Conservation (phyloP, 768 basidiomycete species). For the Suillus paluster region DNA sequence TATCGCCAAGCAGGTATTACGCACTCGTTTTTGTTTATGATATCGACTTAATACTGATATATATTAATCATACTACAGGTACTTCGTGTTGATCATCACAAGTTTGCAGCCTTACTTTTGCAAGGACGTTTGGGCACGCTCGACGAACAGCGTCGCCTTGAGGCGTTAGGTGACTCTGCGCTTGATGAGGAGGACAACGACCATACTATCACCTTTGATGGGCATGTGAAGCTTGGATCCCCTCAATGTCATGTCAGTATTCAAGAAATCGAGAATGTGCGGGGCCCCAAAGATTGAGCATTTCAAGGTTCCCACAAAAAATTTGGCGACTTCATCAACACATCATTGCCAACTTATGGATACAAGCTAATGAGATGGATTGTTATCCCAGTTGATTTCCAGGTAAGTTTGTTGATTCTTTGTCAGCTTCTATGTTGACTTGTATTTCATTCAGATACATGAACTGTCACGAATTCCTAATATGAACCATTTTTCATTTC, state of each 20-base stretch:
- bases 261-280: not conserved
- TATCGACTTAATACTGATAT: not conserved
- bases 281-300: not conserved
- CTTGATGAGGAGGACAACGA: not conserved
- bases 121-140: slow-evolving; percentile 4
- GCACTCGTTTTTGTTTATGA: not conserved
- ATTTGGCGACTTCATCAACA: not conserved
- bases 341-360: no score
- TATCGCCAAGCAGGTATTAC: slow-evolving; percentile 34
- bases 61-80: slow-evolving; percentile 8
- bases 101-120: slow-evolving; percentile 5
- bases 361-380: not conserved
- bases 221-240: slow-evolving; percentile 4
- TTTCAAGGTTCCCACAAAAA: slow-evolving; percentile 4
- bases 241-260: not conserved
- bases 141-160: not conserved
- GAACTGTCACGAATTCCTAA: no score
- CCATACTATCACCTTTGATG: not conserved
- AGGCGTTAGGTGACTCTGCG: not conserved
- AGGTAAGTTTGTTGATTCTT: not conserved
- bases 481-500: no score
- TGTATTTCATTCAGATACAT: slow-evolving; percentile 17
- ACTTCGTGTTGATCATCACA: slow-evolving; percentile 16
- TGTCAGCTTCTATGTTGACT: not conserved
- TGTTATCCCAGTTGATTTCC: not conserved